Evolutionary conservation across 805 yeast species (phyloP), one percentile per base, ranked within the genome.

Genomic region (Saccharomycopsis amapae): DNA sequence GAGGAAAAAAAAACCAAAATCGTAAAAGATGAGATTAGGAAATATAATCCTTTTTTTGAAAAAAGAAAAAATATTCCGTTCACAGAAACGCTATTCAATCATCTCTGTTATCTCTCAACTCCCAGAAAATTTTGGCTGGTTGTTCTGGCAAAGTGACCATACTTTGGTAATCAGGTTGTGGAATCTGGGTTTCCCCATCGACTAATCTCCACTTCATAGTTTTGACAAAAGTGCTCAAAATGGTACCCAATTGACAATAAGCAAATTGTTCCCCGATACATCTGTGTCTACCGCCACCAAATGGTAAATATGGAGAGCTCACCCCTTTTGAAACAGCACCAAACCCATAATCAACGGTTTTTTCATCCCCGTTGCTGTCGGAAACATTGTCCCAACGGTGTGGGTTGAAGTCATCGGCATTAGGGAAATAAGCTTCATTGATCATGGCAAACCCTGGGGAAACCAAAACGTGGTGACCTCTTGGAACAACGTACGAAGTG

Each of bases 241-340:
- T 72, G 41, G 93, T 80, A 41, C 96, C 96, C 54, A 93, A 75
- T 72, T 93, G 98, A 55, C 82, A 79, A 64, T 81, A 86, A 22
- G 98, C 98, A 68, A 93, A 93, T 63, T 90, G 97, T 68, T 93
- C 98, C 62, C 98, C 98, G 60, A 93, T 90, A 69, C 98, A 93
- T 71, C 98, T 84, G 66, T 93, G 98, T 75, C 98, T 85, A 56
- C 98, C 98, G 65, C 97, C 98, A 57, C 98, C 98, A 60, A 93
- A 93, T 46, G 98, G 98, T 62, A 93, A 77, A 68, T 87, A 93
- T 49, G 97, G 96, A 36, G 96, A 86, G 25, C 85, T 71, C 44
- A 90, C 97, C 68, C 97, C 98, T 69, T 93, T 93, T 38, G 95
- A 80, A 53, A 93, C 85, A 50, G 86, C 85, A 62, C 97, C 97